Conservation (phyloP, 352 stramenopile species). For the Phytophthora colocasiae region DNA sequence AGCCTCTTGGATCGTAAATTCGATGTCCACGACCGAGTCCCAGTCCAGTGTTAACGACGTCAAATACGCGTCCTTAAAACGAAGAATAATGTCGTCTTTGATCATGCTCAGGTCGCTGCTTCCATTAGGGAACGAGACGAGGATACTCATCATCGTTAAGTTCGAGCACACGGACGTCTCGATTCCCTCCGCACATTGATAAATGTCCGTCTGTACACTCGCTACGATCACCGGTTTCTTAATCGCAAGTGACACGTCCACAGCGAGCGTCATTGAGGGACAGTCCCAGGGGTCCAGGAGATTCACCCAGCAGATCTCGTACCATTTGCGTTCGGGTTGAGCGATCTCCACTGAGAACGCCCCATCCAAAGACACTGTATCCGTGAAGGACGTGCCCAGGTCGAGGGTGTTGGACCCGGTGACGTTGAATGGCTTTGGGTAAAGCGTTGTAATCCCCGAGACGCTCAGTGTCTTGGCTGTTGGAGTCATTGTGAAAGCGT, state of each 20-base stretch:
- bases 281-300: conserved; percentile 48
- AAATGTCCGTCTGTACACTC: conserved; percentile 46
- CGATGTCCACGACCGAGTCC: neutral
- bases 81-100: conserved; percentile 28
- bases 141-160: conserved; percentile 52
- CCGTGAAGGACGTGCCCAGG: conserved; percentile 39
- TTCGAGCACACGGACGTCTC: conserved; percentile 55
- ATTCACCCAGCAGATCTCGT: conserved; percentile 64
- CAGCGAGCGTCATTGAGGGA: conserved; percentile 35
- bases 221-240: conserved; percentile 39
- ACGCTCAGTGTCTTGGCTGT: conserved; percentile 56
- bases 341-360: conserved; percentile 53
- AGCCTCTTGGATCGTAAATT: neutral
- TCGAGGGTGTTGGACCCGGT: conserved; percentile 35
- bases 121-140: conserved; percentile 37
- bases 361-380: conserved; percentile 1
- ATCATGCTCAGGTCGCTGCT: conserved; percentile 47
- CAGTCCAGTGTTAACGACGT: conserved; percentile 3
- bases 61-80: conserved; percentile 44
- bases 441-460: conserved; percentile 49
- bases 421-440: neutral
- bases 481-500: conserved; percentile 57
- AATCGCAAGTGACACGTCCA: conserved; percentile 48
- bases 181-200: conserved; percentile 39
- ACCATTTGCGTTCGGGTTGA: conserved; percentile 67